A percentile compares a stretch with the other conserved stretches of the same genome.
Conservation (phyloP, 2,329 filamentous ascomycete species). For the Chalaropsis thielavioides region DNA sequence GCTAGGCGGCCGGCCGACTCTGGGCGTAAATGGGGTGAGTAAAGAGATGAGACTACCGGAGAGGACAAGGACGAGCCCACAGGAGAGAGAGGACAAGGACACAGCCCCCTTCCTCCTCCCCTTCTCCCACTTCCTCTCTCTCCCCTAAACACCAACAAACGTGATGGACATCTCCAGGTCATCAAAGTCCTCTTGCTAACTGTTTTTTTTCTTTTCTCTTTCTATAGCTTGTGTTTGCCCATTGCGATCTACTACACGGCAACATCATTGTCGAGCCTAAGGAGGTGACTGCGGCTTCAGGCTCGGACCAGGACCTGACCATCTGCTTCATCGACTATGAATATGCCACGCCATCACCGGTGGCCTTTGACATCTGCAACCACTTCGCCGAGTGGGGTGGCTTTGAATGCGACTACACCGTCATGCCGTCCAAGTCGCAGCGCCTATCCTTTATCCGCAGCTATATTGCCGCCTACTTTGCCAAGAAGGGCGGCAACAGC, state of each 20-base stretch:
- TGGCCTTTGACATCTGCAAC: constrained; percentile 92
- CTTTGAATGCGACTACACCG: constrained; percentile 82
- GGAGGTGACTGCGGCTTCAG: constrained; percentile 19
- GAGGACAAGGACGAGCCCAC: background rate
- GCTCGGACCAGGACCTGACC: constrained; percentile 25
- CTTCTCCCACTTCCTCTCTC: background rate
- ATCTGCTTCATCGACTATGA: constrained; percentile 96
- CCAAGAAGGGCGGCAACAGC: constrained; percentile 28
- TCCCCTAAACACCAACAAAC: background rate
- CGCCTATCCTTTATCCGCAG: constrained; percentile 69
- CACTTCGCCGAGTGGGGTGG: constrained; percentile 98
- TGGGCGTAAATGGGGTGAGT: constrained; percentile 60
- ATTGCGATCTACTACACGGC: constrained; percentile 89
- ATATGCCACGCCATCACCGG: constrained; percentile 85
- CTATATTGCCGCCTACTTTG: constrained; percentile 64
- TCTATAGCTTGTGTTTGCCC: constrained; percentile 67
- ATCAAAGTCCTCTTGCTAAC: background rate
- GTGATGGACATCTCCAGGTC: background rate
- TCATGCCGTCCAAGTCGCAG: constrained; percentile 63
- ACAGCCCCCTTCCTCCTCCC: background rate
- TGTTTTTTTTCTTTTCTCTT: background rate
- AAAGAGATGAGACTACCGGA: background rate
- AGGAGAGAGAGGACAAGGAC: too few relatives aligned
- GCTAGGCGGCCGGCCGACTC: constrained; percentile 60
- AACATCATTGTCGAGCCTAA: constrained; percentile 75